Evolutionary conservation across 2,329 filamentous ascomycete genomes (phyloP).

Genomic region (Aspergillus nomiae): DNA sequence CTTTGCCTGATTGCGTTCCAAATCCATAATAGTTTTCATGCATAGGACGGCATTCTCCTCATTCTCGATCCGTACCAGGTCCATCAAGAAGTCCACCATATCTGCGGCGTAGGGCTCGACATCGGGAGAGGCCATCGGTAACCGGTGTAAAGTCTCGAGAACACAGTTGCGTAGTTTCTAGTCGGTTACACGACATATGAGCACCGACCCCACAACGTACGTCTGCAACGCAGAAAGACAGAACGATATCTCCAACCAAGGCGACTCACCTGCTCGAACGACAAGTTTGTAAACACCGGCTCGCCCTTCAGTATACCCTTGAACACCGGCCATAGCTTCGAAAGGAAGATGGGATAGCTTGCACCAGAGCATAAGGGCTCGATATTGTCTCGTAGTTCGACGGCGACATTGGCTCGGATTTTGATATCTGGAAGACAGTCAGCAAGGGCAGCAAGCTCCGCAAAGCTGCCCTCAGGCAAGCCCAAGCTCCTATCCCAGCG

Average conservation of each 20-base stretch:
- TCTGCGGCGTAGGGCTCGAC: slow-evolving; percentile 87
- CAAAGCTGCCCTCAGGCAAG: neutral
- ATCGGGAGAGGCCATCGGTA: slow-evolving; percentile 75
- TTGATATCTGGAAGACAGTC: slow-evolving; percentile 67
- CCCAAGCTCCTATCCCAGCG: neutral
- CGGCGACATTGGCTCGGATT: slow-evolving; percentile 77
- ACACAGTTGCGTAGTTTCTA: slow-evolving; percentile 89
- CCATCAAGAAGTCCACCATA: slow-evolving; percentile 87
- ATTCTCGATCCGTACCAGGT: slow-evolving; percentile 85
- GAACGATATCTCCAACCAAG: neutral
- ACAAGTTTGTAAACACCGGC: slow-evolving; percentile 88
- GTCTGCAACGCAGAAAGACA: neutral
- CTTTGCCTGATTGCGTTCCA: slow-evolving; percentile 89
- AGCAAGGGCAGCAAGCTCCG: slow-evolving; percentile 6
- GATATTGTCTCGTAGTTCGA: slow-evolving; percentile 85
- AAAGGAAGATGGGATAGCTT: slow-evolving; percentile 78
- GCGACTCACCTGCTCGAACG: slow-evolving; percentile 75
- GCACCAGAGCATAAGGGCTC: slow-evolving; percentile 78
- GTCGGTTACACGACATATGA: neutral
- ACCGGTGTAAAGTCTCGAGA: slow-evolving; percentile 88
- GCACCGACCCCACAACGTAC: neutral
- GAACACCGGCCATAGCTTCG: slow-evolving; percentile 87
- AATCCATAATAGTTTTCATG: slow-evolving; percentile 96
- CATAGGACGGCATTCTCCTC: slow-evolving; percentile 98
- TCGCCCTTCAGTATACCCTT: slow-evolving; percentile 80